Evolutionary conservation across 768 basidiomycete genomes (phyloP).

Genomic region (Collybia nuda): DNA sequence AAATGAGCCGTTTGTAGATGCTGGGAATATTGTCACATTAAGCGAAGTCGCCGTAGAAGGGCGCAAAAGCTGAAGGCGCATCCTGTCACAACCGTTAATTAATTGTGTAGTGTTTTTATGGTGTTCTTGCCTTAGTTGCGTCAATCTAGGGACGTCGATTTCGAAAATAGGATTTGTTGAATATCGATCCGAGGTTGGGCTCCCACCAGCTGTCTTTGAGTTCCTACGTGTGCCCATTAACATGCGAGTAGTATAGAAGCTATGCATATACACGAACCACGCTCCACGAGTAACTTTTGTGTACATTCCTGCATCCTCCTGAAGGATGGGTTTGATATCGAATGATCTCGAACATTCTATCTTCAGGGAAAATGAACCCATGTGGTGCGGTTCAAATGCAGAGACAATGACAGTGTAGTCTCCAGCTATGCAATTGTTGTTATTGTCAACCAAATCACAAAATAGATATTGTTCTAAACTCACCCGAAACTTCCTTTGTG

Average conservation of each 20-base stretch:
- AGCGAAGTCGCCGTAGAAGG: slow-evolving; percentile 45
- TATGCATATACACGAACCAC: slow-evolving; percentile 52
- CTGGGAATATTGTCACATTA: slow-evolving; percentile 60
- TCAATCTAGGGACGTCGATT: slow-evolving; percentile 47
- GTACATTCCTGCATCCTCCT: slow-evolving; percentile 94
- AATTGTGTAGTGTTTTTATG: background rate
- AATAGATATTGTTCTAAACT: slow-evolving; percentile 8
- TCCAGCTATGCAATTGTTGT: slow-evolving; percentile 48
- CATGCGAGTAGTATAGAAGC: background rate
- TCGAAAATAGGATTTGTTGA: slow-evolving; percentile 68
- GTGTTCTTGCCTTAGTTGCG: slow-evolving; percentile 56
- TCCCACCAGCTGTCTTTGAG: slow-evolving; percentile 57
- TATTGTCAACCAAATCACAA: background rate
- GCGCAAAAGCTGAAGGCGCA: slow-evolving; percentile 64
- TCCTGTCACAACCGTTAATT: slow-evolving; percentile 34
- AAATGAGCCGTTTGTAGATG: slow-evolving; percentile 27
- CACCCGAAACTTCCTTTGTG: slow-evolving; percentile 54
- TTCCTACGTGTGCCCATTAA: slow-evolving; percentile 41
- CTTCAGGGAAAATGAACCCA: slow-evolving; percentile 63
- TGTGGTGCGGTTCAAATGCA: slow-evolving; percentile 72
- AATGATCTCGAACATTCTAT: slow-evolving; percentile 64
- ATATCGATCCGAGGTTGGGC: slow-evolving; percentile 68
- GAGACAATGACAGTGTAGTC: slow-evolving; percentile 86
- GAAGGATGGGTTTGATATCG: slow-evolving; percentile 63
- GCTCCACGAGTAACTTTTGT: slow-evolving; percentile 60